Evolutionary conservation across 2,329 filamentous ascomycete species (phyloP), one percentile per base, ranked within the genome.

Genomic region (Dendryphion nanum): DNA sequence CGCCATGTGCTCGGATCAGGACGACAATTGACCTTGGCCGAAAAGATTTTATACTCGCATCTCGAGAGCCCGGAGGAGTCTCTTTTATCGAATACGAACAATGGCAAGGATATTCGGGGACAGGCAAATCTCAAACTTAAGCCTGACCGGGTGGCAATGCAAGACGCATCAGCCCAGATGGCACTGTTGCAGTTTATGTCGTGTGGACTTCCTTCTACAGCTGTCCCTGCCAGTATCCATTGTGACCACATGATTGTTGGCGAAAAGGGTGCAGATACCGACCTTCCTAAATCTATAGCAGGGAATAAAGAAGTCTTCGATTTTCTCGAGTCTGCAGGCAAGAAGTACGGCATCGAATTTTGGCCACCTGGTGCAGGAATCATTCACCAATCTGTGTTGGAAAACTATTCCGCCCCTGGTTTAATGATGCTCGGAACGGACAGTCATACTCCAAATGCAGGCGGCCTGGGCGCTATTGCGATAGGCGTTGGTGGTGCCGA

Each of bases 211-310:
- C 86, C 85, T 18, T 82, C 82, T 42, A 95, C 93, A 2, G 90
- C 90, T 7, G 91, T 98, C 34, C 93, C 93, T 8, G 91, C 93
- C 33, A 96, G 90, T 66, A 96, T 97, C 54, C 93, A 98, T 73
- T 98, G 93, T 70, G 93, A 98, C 72, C 93, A 98, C 68, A 84
- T 98, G 82, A 97, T 98, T 70, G 91, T 97, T 19, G 93, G 91
- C 40, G 85, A 94, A 69, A 86, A 83, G 63, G 93, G 93, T 42
- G 93, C 91, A 23, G 84, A 91, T 56, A 79, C 82, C 17, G 93
- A 98, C 70, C 71, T 98, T 45, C 80, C 85, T 18, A 81, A 84
- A 20, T 93, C 89, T 29, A 94, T 98, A 46, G 77, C 84, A 68
- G 85, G 86, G 32, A 98, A 98, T 69, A 89, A 89, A 66, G 93